Base-by-base conservation (phyloP, 2,329 filamentous ascomycete genomes). In the Mycosphaerella sp. region DNA sequence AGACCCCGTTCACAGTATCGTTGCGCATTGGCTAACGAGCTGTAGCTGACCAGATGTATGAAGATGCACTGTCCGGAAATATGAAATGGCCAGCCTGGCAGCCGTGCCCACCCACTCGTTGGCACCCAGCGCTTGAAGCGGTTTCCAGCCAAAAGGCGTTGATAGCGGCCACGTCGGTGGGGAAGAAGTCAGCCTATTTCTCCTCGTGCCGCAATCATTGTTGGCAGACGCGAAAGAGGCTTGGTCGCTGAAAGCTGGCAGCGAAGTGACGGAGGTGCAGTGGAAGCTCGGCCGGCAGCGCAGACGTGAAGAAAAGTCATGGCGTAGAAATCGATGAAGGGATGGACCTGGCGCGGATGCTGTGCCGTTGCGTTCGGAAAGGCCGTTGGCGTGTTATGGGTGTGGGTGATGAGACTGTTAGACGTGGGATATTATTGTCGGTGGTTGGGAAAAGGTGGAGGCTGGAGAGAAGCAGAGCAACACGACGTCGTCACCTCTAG, bases 231-330 rank as follows among this genome's bases (percentile, higher is more conserved):
- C 42, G 48, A 21, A 60, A 43, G 10, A 57, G 45, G 26, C 54
- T 21, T 32, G 58, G 53, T 31, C 32, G 11, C 29, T 34, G 40
- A 34, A 55, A 54, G 52, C 31, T 42, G 39, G 49, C 47, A n/a
- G 58, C 53, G 46, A 57, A 57, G 34, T 17, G n/a, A 39, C 46
- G 31, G 6, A 57, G 45, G 47, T 55, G 36, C 10, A 48, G 39
- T 23, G 55, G 51, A 21, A 62, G 46, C 47, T 60, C 59, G 23
- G 55, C 32, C 26, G 59, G 59, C 43, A 62, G 49, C 5, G 42
- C 23, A 29, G 26, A 29, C 26, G 26, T 29, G 26, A 29, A 21
- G 21, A 4, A 21, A 29, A 29, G 26, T 45, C 17, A 32, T 29
- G 8, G 26, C 21, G 17, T 44, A 3, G 14, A 14, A 8, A 14